A percentile compares a stretch with the other conserved stretches of the same genome.
phyloP scores from a whole-genome alignment of 2,329 filamentous ascomycete species.

The Cytospora leucostoma region DNA sequence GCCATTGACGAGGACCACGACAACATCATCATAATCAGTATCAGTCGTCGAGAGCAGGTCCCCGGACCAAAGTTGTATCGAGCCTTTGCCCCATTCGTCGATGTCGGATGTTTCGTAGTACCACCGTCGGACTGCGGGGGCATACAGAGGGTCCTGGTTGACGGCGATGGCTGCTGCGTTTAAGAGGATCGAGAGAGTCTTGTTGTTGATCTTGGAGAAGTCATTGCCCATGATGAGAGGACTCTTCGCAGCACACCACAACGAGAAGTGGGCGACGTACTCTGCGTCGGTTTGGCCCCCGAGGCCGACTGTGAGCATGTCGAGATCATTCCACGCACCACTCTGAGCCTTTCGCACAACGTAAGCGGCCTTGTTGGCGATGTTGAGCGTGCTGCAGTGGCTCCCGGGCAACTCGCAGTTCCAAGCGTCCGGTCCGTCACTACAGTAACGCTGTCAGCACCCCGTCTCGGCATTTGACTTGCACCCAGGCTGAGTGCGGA shows the following conservation, averaged over 20 bases:
- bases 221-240: slow-evolving; percentile 31
- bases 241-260: slow-evolving; percentile 31
- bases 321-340: slow-evolving; percentile 31
- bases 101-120: slow-evolving; percentile 34
- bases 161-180: slow-evolving; percentile 47
- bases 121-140: slow-evolving; percentile 21
- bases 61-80: slow-evolving; percentile 54
- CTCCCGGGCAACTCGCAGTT: slow-evolving; percentile 20
- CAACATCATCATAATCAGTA: slow-evolving; percentile 44
- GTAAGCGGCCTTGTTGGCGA: slow-evolving; percentile 30
- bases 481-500: slow-evolving; percentile 14
- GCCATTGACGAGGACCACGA: slow-evolving; percentile 53
- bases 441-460: neutral
- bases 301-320: slow-evolving; percentile 31
- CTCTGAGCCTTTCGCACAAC: slow-evolving; percentile 25
- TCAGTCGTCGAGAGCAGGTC: slow-evolving; percentile 42
- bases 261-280: slow-evolving; percentile 30
- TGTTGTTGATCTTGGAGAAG: slow-evolving; percentile 33
- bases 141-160: slow-evolving; percentile 40
- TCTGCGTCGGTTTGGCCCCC: slow-evolving; percentile 31
- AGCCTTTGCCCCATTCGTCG: slow-evolving; percentile 45
- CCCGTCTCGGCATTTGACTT: neutral
- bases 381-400: slow-evolving; percentile 25
- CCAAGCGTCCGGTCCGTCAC: slow-evolving; percentile 20
- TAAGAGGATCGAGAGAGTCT: slow-evolving; percentile 42